Conservation (phyloP, 2,329 filamentous ascomycete genomes). For the Alternaria dauci region DNA sequence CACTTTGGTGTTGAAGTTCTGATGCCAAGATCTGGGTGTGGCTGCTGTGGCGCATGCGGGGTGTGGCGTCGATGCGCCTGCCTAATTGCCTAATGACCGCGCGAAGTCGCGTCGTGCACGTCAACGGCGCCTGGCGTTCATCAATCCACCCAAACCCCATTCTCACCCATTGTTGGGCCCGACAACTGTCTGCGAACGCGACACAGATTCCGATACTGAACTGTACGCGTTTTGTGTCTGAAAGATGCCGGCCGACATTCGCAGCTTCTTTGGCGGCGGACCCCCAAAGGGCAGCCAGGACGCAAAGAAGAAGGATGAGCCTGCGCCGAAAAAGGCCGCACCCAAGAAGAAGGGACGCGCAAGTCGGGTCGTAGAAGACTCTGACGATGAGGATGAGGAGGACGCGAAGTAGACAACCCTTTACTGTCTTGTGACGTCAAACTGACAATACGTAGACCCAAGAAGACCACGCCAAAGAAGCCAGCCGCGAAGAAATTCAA, state of each 20-base stretch:
- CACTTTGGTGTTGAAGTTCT: slow-evolving; percentile 31
- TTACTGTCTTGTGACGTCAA: slow-evolving; percentile 5
- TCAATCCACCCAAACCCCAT: slow-evolving; percentile 9
- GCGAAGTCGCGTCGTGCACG: slow-evolving; percentile 30
- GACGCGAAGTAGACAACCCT: slow-evolving; percentile 40
- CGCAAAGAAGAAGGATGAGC: slow-evolving; percentile 43
- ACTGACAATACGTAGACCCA: slow-evolving; percentile 45
- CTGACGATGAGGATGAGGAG: slow-evolving; percentile 68
- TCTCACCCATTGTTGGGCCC: slow-evolving; percentile 4
- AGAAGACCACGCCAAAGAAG: slow-evolving; percentile 64
- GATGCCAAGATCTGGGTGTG: slow-evolving; percentile 32
- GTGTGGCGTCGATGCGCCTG: slow-evolving; percentile 20
- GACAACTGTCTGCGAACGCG: background rate
- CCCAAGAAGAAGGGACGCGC: slow-evolving; percentile 55
- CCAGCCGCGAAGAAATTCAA: slow-evolving; percentile 65
- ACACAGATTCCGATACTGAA: background rate
- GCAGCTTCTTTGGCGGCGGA: slow-evolving; percentile 87
- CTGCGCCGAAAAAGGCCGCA: slow-evolving; percentile 48
- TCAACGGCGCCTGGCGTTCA: slow-evolving; percentile 18
- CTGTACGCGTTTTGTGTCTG: background rate
- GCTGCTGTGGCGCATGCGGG: slow-evolving; percentile 17
- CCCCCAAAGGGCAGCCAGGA: slow-evolving; percentile 63
- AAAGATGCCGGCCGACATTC: slow-evolving; percentile 84
- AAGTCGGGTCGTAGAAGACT: slow-evolving; percentile 69
- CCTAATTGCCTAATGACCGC: slow-evolving; percentile 22